These are phyloP conservation scores for Lithohypha guttulata DNA, from an alignment of 2,329 filamentous ascomycete species.

Conservation along the genomic window DNA sequence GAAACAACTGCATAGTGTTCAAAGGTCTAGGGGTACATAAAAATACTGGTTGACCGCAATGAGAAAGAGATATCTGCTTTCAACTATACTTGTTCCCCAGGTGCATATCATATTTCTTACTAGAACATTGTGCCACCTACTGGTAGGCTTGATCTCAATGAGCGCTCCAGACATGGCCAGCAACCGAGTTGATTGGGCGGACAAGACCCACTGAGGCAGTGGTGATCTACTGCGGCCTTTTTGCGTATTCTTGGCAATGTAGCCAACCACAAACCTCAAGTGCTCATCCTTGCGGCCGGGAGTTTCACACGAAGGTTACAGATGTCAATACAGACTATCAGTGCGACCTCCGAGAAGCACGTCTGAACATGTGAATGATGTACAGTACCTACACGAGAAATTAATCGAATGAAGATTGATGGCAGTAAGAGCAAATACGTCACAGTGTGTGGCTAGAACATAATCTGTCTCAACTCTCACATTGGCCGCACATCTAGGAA, in stretches of 20 bases:
- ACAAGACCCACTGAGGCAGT: constrained; percentile 1
- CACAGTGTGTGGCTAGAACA: constrained; percentile 2
- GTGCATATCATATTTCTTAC: constrained; percentile 5
- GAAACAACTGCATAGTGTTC: constrained; percentile 7
- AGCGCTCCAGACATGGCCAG: constrained; percentile 3
- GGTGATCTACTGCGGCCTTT: not conserved
- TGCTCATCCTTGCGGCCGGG: not conserved
- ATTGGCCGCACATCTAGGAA: not conserved
- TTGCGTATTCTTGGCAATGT: constrained; percentile 7
- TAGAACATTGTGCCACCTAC: constrained; percentile 3
- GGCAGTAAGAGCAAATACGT: constrained; percentile 1
- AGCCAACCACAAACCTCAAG: constrained; percentile 1
- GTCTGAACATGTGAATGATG: constrained; percentile 1
- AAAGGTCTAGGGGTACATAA: constrained; percentile 1
- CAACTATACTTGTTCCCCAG: constrained; percentile 3
- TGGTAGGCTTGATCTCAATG: constrained; percentile 3
- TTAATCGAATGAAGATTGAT: not conserved
- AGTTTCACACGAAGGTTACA: constrained; percentile 4
- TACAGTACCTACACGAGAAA: constrained; percentile 2
- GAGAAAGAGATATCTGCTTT: constrained; percentile 5
- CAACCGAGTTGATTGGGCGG: constrained; percentile 1
- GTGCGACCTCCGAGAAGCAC: constrained; percentile 2
- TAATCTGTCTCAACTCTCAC: not conserved
- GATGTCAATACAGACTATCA: constrained; percentile 1
- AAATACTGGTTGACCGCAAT: constrained; percentile 3